phyloP scores from a whole-genome alignment of 2,329 filamentous ascomycete species.

The Drechmeria coniospora region DNA sequence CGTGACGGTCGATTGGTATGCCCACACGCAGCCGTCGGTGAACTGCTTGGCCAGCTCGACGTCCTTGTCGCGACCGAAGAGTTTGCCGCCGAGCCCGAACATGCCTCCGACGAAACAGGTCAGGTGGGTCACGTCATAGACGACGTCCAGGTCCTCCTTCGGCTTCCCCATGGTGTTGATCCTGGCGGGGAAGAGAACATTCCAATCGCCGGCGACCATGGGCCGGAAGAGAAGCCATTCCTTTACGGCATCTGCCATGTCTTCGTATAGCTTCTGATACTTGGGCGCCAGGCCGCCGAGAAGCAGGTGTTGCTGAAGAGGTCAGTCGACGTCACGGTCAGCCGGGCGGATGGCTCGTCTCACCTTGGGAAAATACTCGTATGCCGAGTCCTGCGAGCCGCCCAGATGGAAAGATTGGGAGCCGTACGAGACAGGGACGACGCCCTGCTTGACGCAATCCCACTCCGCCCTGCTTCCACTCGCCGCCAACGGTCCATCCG shows the following conservation, averaged over 20 bases:
- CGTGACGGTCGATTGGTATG: slow-evolving; percentile 41
- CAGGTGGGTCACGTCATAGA: slow-evolving; percentile 49
- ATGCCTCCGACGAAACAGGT: slow-evolving; percentile 58
- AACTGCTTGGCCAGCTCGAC: slow-evolving; percentile 48
- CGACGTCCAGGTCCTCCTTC: slow-evolving; percentile 21
- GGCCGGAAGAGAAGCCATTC: slow-evolving; percentile 65
- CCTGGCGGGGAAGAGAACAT: slow-evolving; percentile 62
- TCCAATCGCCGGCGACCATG: slow-evolving; percentile 49
- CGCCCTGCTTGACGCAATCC: slow-evolving; percentile 44
- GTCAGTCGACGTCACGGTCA: slow-evolving; percentile 6
- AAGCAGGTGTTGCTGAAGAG: slow-evolving; percentile 48
- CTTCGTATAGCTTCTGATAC: slow-evolving; percentile 59
- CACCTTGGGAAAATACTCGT: slow-evolving; percentile 54
- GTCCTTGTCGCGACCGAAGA: slow-evolving; percentile 43
- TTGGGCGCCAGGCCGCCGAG: slow-evolving; percentile 59
- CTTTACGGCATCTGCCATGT: slow-evolving; percentile 50
- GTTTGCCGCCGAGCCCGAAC: slow-evolving; percentile 49
- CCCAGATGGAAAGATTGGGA: slow-evolving; percentile 42
- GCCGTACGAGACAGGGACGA: slow-evolving; percentile 31
- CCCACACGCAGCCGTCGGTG: slow-evolving; percentile 56
- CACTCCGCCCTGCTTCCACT: slow-evolving; percentile 19
- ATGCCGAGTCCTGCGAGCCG: slow-evolving; percentile 53
- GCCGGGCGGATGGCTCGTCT: slow-evolving; percentile 1
- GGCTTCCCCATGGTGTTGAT: slow-evolving; percentile 30
- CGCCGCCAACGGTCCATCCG: slow-evolving; percentile 15